Evolutionary conservation across 768 basidiomycete genomes (phyloP), one percentile per base, ranked within the genome.

Genomic region (Suillus subaureus): DNA sequence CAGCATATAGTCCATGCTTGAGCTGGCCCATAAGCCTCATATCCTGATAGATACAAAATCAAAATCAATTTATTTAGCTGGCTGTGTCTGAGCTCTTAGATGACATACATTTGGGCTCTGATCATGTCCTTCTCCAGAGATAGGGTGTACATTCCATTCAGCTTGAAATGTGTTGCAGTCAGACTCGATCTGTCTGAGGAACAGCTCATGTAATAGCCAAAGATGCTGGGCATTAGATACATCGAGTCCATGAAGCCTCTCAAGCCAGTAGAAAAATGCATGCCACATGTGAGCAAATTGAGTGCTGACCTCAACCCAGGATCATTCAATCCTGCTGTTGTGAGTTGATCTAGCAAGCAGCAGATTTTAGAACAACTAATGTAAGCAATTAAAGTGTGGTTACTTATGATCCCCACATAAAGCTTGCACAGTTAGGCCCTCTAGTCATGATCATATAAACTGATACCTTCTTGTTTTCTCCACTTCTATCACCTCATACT

Each of bases 361-460:
- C 67, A 71, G 40, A 76, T 77, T 28, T 71, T 70, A 40, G 70
- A 70, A 31, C 64, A 73, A n/a, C 75, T 75, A 54, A 13, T 40
- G 43, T 28, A 55, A 62, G 40, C 37, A 42, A 62, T 55, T 8
- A 45, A 56, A 18, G 0, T 45, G 8, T 45, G 18, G 8, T 45
- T 5, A 70, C 70, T 31, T 56, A 73, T 69, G 57, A 33, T 21
- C 70, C 71, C 73, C 72, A 76, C 37, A 79, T 75, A 52, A 73
- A 77, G 5, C 71, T 72, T 31, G 69, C 77, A 13, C 74, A 64
- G 40, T 75, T 72, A 0, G 70, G 66, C 4, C 82, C 80, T 9
- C 70, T 64, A 0, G 42, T 21, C 43, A 76, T 45, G n/a, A 80
- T 75, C 80, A 82, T 82, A 23, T 65, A 75, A 0, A 74, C 58